Evolutionary conservation across 805 yeast species (phyloP).

Genomic region (Ogataea pignaliae): DNA sequence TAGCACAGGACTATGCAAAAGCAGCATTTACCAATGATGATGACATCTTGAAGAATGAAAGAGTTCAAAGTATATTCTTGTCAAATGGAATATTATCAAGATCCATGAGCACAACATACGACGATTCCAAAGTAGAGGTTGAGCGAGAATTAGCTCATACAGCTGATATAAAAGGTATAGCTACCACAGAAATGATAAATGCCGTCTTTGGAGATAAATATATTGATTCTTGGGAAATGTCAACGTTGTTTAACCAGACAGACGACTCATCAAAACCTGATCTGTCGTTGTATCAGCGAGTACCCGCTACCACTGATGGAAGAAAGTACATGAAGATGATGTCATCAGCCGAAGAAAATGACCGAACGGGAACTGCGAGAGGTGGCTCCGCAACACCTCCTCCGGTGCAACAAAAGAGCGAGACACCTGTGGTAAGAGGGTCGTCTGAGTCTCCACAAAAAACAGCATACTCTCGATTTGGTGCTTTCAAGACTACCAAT

Average conservation of each 20-base stretch:
- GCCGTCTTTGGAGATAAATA: neutral
- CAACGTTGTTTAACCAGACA: too few relatives aligned
- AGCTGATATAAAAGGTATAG: neutral
- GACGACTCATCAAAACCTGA: too few relatives aligned
- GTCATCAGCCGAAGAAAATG: too few relatives aligned
- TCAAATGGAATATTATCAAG: conserved; percentile 10
- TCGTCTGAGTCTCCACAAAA: neutral
- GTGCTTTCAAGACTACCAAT: neutral
- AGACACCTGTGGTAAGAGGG: too few relatives aligned
- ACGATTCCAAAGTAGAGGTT: conserved; percentile 1
- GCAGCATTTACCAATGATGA: conserved; percentile 13
- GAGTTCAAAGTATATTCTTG: conserved; percentile 15
- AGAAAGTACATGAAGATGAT: too few relatives aligned
- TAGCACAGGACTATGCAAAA: conserved; percentile 18
- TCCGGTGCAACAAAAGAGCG: too few relatives aligned
- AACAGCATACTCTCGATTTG: neutral
- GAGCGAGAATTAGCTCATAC: neutral
- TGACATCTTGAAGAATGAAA: conserved; percentile 15
- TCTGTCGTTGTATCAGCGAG: too few relatives aligned
- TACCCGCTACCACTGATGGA: too few relatives aligned
- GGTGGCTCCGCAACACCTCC: too few relatives aligned
- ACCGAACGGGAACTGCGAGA: too few relatives aligned
- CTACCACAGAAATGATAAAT: neutral
- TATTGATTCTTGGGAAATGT: too few relatives aligned
- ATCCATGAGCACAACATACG: conserved; percentile 10